Evolutionary conservation across 306 rosid species (phyloP), one percentile per base, ranked within the genome.

Genomic region (Prunus mume): DNA sequence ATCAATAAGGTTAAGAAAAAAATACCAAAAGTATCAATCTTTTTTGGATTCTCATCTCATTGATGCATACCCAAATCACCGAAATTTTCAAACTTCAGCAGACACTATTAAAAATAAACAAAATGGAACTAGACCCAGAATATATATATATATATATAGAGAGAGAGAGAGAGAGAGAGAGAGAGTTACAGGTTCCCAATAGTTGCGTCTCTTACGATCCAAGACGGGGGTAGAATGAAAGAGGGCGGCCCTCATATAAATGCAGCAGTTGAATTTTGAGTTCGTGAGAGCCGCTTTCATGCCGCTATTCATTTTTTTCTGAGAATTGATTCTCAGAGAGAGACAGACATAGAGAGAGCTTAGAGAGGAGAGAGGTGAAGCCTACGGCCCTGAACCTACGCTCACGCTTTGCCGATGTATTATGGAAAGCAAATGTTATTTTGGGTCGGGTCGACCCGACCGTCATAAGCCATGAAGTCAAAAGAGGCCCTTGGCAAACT

Each of bases 201-300:
- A 57, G 75, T 51, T 80, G 81, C 88, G 91, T 52, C 90, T 71
- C 71, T 84, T 92, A 70, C 98, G 93, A 71, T 87, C 87, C 58
- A 91, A 81, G 38, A 83, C 81, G n/a, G 93, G 84, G 49, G 98
- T 82, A 32, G 98, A 90, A 72, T 93, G 98, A 76, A 93, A 93
- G 69, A 90, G 78, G 47, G 91, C 88, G 61, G 82, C 80, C 82
- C 79, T 83, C 57, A 80, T 17, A 25, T 71, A 56, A 63, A 81
- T 32, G 81, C 69, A 79, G 83, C 65, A 77, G 49, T 78, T 79
- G 51, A 43, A 30, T 62, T 85, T 90, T 17, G 91, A 81, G 80
- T 73, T 83, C 19, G 69, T 32, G 17, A 87, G 70, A 4, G 87
- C 86, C 11, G 82, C 80, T 86, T 89, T 90, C 76, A 79, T 78